phyloP scores from a whole-genome alignment of 352 stramenopile genomes.

The Phytophthora fragariae region DNA sequence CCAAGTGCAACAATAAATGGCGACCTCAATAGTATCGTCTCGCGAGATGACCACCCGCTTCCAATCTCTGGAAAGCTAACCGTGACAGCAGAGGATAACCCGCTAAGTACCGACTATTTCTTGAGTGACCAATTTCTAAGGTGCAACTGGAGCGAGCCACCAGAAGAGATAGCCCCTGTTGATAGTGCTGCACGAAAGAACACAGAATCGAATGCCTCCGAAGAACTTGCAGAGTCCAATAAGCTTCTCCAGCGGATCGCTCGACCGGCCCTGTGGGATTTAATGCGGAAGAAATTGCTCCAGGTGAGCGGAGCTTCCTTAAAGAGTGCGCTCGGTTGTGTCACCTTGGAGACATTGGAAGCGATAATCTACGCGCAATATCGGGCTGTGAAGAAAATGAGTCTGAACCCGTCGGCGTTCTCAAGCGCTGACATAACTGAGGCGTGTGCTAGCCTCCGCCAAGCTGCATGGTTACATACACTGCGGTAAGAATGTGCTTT shows the following conservation, averaged over 20 bases:
- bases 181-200: neutral
- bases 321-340: slow-evolving; percentile 28
- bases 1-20: neutral
- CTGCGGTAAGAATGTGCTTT: slow-evolving; percentile 49
- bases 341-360: slow-evolving; percentile 57
- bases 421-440: slow-evolving; percentile 60
- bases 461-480: slow-evolving; percentile 68
- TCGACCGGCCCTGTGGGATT: slow-evolving; percentile 54
- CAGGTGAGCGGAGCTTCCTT: slow-evolving; percentile 39
- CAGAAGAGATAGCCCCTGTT: neutral
- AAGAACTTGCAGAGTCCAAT: slow-evolving; percentile 14
- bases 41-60: neutral
- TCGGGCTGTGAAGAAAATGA: slow-evolving; percentile 51
- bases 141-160: slow-evolving; percentile 33
- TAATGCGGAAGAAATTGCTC: slow-evolving; percentile 56
- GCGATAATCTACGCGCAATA: slow-evolving; percentile 58
- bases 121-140: slow-evolving; percentile 43
- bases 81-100: slow-evolving; percentile 20
- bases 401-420: slow-evolving; percentile 49
- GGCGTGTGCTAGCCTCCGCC: slow-evolving; percentile 62
- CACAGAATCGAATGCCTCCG: neutral
- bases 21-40: neutral
- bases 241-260: slow-evolving; percentile 44
- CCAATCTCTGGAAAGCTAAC: slow-evolving; percentile 15
- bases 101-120: slow-evolving; percentile 43